Evolutionary conservation across 23 red algal species (phyloP).

Genomic region (Gracilaria caudata): DNA sequence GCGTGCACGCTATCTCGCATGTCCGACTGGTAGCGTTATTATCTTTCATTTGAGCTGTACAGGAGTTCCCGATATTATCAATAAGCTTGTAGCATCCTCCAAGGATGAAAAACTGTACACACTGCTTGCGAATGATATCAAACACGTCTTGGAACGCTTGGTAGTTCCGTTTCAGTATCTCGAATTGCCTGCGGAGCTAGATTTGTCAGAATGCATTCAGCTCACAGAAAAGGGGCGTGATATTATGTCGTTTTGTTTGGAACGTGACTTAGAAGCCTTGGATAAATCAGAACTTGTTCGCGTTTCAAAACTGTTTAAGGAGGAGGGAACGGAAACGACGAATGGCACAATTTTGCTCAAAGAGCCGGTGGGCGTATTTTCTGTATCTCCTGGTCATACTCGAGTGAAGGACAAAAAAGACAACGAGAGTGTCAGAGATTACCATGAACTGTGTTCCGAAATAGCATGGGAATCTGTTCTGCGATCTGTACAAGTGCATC

Average conservation of each 20-base stretch:
- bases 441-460: neutral
- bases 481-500: neutral
- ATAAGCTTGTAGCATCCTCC: neutral
- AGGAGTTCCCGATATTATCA: neutral
- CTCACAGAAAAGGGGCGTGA: neutral
- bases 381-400: neutral
- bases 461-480: neutral
- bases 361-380: neutral
- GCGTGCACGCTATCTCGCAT: neutral
- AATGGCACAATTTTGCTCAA: neutral
- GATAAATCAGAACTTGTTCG: neutral
- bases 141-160: neutral
- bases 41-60: constrained; percentile 1
- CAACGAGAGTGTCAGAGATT: neutral
- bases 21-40: neutral
- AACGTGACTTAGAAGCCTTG: neutral
- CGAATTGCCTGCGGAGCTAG: neutral
- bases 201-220: constrained; percentile 1
- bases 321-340: neutral
- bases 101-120: neutral
- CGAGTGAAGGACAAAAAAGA: neutral
- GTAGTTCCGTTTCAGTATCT: neutral
- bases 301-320: neutral
- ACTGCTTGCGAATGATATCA: neutral
- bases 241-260: constrained; percentile 13